phyloP scores from a whole-genome alignment of 78 protist genomes.

The Dictyostelium purpureum region DNA sequence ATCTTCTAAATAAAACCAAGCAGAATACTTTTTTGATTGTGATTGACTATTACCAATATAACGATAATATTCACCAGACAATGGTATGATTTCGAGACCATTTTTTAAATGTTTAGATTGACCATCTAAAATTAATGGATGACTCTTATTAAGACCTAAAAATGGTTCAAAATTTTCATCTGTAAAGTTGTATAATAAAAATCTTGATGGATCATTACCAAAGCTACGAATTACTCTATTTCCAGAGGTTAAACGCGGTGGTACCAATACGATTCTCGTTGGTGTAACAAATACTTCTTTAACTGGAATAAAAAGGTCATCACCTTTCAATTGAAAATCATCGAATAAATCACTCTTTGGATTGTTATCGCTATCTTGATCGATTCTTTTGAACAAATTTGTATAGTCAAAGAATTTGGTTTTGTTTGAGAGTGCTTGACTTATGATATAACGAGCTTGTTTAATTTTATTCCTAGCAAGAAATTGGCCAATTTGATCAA shows the following conservation, averaged over 20 bases:
- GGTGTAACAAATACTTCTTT: slow-evolving; percentile 42
- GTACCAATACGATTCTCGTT: not conserved
- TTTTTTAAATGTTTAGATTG: not conserved
- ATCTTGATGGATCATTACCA: not conserved
- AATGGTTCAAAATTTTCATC: slow-evolving; percentile 10
- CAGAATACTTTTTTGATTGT: not conserved
- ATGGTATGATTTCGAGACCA: not conserved
- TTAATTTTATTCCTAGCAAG: not conserved
- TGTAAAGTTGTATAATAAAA: not conserved
- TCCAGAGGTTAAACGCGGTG: not conserved
- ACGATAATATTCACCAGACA: not conserved
- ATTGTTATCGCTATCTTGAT: not conserved
- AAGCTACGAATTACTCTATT: slow-evolving; percentile 10
- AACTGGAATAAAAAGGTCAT: not conserved
- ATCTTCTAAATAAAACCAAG: slow-evolving; percentile 37
- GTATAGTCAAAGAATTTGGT: not conserved
- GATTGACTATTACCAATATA: slow-evolving; percentile 29
- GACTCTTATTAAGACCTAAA: not conserved
- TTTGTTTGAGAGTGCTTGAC: not conserved
- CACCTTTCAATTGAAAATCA: not conserved
- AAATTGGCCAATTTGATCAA: not conserved
- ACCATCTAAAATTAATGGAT: not conserved
- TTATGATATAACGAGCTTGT: not conserved
- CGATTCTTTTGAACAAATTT: not conserved
- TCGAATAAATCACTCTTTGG: not conserved